phyloP scores from a whole-genome alignment of 768 basidiomycete genomes.

The Boletus pseudopeckii region DNA sequence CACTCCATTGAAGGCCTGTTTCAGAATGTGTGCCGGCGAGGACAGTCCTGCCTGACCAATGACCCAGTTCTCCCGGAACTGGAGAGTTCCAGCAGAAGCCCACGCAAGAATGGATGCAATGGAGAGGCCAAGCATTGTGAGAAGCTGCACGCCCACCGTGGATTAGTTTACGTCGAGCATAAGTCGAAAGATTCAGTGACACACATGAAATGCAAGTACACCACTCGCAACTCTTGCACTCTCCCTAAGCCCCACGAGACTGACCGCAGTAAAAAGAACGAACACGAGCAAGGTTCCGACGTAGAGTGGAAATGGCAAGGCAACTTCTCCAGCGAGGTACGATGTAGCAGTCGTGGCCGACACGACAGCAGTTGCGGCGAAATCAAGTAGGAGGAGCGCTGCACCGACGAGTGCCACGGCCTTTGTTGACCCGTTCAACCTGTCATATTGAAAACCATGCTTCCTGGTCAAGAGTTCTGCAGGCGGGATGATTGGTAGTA shows the following conservation, averaged over 20 bases:
- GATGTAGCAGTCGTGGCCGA: slow-evolving; percentile 70
- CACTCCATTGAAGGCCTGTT: slow-evolving; percentile 60
- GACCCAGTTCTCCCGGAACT: slow-evolving; percentile 56
- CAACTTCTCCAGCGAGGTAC: slow-evolving; percentile 64
- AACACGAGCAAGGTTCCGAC: slow-evolving; percentile 54
- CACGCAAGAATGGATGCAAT: slow-evolving; percentile 50
- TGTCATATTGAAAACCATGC: slow-evolving; percentile 18
- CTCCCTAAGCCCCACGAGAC: slow-evolving; percentile 58
- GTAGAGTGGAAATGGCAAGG: slow-evolving; percentile 53
- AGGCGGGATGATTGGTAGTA: background rate
- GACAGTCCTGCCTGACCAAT: slow-evolving; percentile 28
- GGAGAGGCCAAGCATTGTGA: slow-evolving; percentile 55
- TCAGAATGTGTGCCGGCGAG: slow-evolving; percentile 34
- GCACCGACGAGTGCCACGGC: slow-evolving; percentile 62
- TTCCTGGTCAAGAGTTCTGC: background rate
- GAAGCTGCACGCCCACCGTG: slow-evolving; percentile 34
- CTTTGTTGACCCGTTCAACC: slow-evolving; percentile 64
- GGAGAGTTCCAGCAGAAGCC: slow-evolving; percentile 44
- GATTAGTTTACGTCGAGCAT: background rate
- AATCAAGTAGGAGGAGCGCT: slow-evolving; percentile 66
- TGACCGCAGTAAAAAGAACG: slow-evolving; percentile 48
- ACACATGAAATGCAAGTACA: slow-evolving; percentile 59
- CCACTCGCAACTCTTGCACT: slow-evolving; percentile 57
- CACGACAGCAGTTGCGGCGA: slow-evolving; percentile 63
- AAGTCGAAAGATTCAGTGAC: slow-evolving; percentile 14